Percentiles rank a stretch among this genome's conserved stretches.
Evolutionary conservation across 345 rosid genomes (phyloP).

Genomic region (Ricinus communis): DNA sequence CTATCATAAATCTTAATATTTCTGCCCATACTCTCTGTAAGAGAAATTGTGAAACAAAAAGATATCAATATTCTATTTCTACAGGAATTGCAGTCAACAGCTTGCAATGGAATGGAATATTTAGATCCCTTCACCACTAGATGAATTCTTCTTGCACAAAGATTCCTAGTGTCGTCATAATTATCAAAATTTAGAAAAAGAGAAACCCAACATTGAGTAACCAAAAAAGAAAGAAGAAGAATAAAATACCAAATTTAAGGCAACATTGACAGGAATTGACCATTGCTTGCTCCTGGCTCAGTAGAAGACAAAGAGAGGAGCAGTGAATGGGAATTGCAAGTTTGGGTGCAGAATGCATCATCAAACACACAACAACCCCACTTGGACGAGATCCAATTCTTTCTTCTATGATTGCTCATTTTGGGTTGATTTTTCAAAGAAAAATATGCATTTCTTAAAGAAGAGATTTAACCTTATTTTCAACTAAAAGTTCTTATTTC

Average conservation of each 20-base stretch:
- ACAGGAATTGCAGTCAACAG: no score
- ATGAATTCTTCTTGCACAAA: not conserved
- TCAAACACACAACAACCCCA: not conserved
- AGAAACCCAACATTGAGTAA: no score
- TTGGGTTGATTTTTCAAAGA: not conserved
- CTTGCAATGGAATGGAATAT: not conserved
- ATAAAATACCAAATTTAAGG: no score
- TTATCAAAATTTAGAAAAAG: not conserved
- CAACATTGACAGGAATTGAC: no score
- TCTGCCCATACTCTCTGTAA: not conserved
- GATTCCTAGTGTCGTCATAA: conserved; percentile 2
- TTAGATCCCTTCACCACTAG: not conserved
- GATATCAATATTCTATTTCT: not conserved
- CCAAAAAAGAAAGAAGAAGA: no score
- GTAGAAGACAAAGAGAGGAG: not conserved
- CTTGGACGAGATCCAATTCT: not conserved
- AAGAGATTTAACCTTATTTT: no score
- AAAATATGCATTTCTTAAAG: no score
- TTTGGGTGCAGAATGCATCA: conserved; percentile 9
- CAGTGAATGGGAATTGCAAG: not conserved
- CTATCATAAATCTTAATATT: not conserved
- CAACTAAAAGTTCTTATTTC: no score
- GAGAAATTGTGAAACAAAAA: not conserved
- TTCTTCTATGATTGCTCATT: not conserved
- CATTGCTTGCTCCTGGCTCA: not conserved